phyloP scores from a whole-genome alignment of 208 protist species.

The Crithidia brevicula region DNA sequence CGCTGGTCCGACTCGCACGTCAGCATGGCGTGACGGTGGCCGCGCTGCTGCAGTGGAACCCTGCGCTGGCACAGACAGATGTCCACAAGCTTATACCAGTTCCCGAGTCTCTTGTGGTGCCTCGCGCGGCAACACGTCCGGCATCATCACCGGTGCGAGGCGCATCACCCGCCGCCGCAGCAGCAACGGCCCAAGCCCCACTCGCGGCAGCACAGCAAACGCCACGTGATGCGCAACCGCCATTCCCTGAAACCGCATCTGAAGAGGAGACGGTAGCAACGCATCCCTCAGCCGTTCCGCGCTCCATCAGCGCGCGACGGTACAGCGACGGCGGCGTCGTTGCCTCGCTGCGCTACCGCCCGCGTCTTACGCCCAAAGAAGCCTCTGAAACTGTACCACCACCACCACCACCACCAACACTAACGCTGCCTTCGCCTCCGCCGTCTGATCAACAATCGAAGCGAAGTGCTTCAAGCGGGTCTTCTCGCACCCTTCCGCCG shows the following conservation, averaged over 20 bases:
- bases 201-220: neutral
- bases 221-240: neutral
- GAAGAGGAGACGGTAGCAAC: neutral
- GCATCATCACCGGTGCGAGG: neutral
- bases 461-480: neutral
- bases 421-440: no score
- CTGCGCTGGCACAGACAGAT: conserved; percentile 35
- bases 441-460: no score
- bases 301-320: conserved; percentile 8
- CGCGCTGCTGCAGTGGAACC: conserved; percentile 39
- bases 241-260: neutral
- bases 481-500: neutral
- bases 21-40: conserved; percentile 37
- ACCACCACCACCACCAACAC: neutral
- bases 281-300: neutral
- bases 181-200: neutral
- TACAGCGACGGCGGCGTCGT: conserved; percentile 7
- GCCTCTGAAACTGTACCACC: neutral
- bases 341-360: conserved; percentile 5
- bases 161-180: neutral
- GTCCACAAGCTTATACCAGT: conserved; percentile 32
- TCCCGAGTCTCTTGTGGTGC: neutral
- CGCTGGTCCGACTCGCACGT: conserved; percentile 41
- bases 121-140: neutral
- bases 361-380: conserved; percentile 14